phyloP scores from a whole-genome alignment of 1,284 basidiomycete species.

The Laetiporus sulphureus region DNA sequence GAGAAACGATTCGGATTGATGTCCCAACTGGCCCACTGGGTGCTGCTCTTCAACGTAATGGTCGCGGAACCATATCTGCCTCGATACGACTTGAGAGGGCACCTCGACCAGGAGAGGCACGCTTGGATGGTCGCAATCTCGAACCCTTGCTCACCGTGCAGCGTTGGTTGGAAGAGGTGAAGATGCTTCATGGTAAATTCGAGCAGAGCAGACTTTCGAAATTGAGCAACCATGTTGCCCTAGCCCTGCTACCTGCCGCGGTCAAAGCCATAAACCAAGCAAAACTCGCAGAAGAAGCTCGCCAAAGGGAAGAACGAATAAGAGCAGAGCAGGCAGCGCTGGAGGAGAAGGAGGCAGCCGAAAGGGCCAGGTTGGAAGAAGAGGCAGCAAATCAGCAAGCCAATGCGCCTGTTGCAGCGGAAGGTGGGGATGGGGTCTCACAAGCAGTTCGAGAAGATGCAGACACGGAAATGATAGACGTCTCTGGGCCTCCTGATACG shows the following conservation, averaged over 20 bases:
- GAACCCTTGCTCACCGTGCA: constrained; percentile 81
- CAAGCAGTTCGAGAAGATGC: no score
- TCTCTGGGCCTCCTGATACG: constrained; percentile 14
- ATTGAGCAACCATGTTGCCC: constrained; percentile 66
- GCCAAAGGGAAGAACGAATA: constrained; percentile 34
- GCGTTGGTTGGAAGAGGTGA: constrained; percentile 88
- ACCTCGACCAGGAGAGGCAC: constrained; percentile 40
- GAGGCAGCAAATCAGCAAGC: neutral
- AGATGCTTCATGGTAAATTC: constrained; percentile 73
- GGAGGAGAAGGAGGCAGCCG: constrained; percentile 20
- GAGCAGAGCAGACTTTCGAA: constrained; percentile 62
- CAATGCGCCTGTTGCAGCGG: constrained; percentile 10
- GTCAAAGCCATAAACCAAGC: constrained; percentile 45
- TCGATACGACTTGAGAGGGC: constrained; percentile 57
- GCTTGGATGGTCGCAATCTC: constrained; percentile 50
- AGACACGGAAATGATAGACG: constrained; percentile 41
- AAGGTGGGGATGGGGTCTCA: constrained; percentile 1
- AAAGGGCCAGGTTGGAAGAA: constrained; percentile 21
- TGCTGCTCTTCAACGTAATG: constrained; percentile 45
- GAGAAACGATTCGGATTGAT: constrained; percentile 64
- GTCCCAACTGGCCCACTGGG: constrained; percentile 57
- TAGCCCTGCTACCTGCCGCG: constrained; percentile 80
- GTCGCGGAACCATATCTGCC: constrained; percentile 41
- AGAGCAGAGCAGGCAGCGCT: constrained; percentile 28
- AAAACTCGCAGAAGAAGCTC: constrained; percentile 41